phyloP scores from a whole-genome alignment of 345 rosid species.

The Eucalyptus dawsonii region DNA sequence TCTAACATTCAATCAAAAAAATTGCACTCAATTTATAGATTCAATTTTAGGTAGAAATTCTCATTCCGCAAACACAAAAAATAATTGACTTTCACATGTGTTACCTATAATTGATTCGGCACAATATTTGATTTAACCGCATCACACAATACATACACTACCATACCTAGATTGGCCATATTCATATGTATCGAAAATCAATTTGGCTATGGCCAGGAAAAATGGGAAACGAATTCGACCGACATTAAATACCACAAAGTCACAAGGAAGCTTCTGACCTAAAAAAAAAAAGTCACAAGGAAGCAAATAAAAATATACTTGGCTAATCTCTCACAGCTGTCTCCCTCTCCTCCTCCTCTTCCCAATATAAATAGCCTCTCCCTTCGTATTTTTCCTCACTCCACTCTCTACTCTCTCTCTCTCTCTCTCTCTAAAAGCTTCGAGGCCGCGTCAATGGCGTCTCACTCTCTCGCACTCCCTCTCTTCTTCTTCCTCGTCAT shows the following conservation, averaged over 20 bases:
- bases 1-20: background rate
- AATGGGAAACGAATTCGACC: background rate
- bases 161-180: background rate
- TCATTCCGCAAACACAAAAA: fast-evolving
- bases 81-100: fast-evolving
- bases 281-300: background rate
- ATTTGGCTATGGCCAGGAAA: background rate
- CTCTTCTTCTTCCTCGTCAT: background rate
- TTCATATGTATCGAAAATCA: background rate
- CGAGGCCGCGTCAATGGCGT: background rate
- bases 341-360: background rate
- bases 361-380: background rate
- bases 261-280: background rate
- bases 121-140: background rate
- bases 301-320: background rate
- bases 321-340: background rate
- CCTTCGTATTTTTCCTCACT: background rate
- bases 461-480: background rate
- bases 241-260: background rate
- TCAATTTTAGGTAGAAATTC: fast-evolving
- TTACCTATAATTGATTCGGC: background rate
- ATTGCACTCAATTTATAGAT: background rate
- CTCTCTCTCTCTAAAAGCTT: background rate
- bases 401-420: background rate
- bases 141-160: background rate